Evolutionary conservation across 2,329 filamentous ascomycete genomes (phyloP).

Genomic region (Aspergillus chevalieri): DNA sequence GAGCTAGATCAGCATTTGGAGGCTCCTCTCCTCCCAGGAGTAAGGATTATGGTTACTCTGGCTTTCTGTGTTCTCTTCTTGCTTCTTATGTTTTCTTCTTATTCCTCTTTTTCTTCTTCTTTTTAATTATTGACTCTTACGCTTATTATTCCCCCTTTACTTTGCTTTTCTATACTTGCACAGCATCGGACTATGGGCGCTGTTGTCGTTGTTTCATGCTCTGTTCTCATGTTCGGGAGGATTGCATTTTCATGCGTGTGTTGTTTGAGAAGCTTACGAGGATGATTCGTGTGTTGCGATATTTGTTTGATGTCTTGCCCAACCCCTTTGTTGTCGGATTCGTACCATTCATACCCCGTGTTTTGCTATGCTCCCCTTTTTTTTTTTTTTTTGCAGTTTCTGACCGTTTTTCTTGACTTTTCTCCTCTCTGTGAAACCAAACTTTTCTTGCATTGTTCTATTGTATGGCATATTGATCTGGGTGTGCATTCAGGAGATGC

Average conservation of each 20-base stretch:
- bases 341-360: constrained; percentile 30
- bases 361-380: constrained; percentile 11
- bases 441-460: constrained; percentile 21
- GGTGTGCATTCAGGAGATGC: neutral
- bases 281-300: constrained; percentile 7
- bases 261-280: constrained; percentile 7
- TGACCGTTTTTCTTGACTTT: constrained; percentile 3
- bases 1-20: constrained; percentile 39
- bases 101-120: constrained; percentile 13
- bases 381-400: neutral
- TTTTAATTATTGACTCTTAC: constrained; percentile 15
- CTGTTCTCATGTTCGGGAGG: constrained; percentile 20
- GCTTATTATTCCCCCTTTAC: constrained; percentile 14
- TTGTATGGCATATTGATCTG: constrained; percentile 23
- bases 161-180: constrained; percentile 16
- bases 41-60: constrained; percentile 28
- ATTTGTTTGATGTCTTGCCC: constrained; percentile 7
- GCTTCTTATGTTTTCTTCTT: constrained; percentile 14
- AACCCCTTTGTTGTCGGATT: constrained; percentile 11
- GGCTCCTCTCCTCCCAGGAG: constrained; percentile 31
- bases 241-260: constrained; percentile 24
- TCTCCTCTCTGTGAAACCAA: constrained; percentile 11
- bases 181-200: constrained; percentile 30
- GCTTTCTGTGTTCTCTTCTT: constrained; percentile 20
- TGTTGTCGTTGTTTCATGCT: constrained; percentile 21